Base-by-base conservation (phyloP, 306 rosid genomes). In the Rosa persica region DNA sequence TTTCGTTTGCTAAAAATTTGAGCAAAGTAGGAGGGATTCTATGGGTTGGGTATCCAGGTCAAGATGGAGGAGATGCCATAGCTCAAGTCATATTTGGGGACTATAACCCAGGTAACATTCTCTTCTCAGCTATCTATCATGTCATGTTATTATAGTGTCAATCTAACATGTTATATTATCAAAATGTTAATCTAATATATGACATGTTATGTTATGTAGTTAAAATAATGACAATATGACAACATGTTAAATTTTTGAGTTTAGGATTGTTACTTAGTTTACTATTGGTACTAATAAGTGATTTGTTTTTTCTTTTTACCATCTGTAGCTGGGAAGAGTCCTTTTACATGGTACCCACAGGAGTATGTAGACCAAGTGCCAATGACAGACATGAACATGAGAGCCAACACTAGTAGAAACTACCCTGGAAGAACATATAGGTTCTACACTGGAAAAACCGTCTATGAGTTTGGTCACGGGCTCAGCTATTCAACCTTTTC, bases 351-450 rank as follows among this genome's bases (percentile, higher is more conserved):
- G 94, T 92, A 92, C 74, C 94, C 97, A 67, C 78, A 84, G 78
- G 83, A 90, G 2, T 92, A 88, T 49, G 85, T 51, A 17, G 94
- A 92, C 62, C 80, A 87, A 84, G 94, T 92, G 49, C 82, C 93
- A 20, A 92, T 89, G 97, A 84, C 88, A 76, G 91, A 92, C 78
- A 92, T 92, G 97, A 92, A 89, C 86, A 89, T 88, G 91, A 88
- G 93, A 84, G 89, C 88, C 88, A 88, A 89, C 77, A 54, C 47
- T 22, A 79, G 89, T 2, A 79, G 79, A 51, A 90, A 87, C 72
- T 92, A 66, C 70, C 93, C 94, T 0, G 91, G 94, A 57, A 92
- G 95, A 85, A 90, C 97, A 52, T 92, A 87, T 58, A 80, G 91
- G 75, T 90, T 92, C 81, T 92, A 89, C 86, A 88, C 73, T 57